Evolutionary conservation across 306 rosid species (phyloP).

Genomic region (Vigna unguiculata): DNA sequence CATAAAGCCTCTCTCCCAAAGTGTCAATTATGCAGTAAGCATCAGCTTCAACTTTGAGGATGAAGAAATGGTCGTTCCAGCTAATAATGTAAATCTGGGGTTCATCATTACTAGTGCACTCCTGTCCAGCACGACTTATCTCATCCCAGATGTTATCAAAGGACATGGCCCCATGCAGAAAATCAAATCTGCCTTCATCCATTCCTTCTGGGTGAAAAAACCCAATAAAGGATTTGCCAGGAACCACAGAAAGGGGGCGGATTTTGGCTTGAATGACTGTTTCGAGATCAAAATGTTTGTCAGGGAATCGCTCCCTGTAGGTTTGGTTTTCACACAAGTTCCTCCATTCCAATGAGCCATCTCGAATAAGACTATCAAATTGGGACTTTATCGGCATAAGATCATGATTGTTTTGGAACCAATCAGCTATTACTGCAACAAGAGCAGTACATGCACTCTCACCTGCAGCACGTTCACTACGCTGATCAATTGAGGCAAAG

Average conservation of each 20-base stretch:
- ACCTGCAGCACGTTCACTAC: slow-evolving; percentile 98
- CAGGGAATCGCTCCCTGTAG: slow-evolving; percentile 85
- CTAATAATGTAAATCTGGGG: slow-evolving; percentile 85
- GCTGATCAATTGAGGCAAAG: slow-evolving; percentile 96
- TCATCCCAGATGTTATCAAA: slow-evolving; percentile 99
- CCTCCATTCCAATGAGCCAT: slow-evolving; percentile 97
- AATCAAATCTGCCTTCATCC: slow-evolving; percentile 90
- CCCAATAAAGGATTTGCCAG: slow-evolving; percentile 83
- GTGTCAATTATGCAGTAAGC: slow-evolving; percentile 94
- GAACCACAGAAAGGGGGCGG: slow-evolving; percentile 83
- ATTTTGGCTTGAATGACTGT: slow-evolving; percentile 93
- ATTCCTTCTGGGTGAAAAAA: slow-evolving; percentile 96
- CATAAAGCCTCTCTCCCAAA: slow-evolving; percentile 94
- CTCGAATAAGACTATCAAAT: slow-evolving; percentile 91
- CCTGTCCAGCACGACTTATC: slow-evolving; percentile 67
- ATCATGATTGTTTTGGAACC: slow-evolving; percentile 83
- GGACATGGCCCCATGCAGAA: slow-evolving; percentile 94
- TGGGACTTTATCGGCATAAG: slow-evolving; percentile 97
- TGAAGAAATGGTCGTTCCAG: slow-evolving; percentile 99
- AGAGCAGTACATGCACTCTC: slow-evolving; percentile 99
- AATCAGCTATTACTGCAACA: slow-evolving; percentile 92
- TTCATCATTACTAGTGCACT: slow-evolving; percentile 57
- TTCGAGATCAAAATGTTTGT: slow-evolving; percentile 97
- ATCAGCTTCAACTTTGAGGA: slow-evolving; percentile 90
- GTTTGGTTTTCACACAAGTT: slow-evolving; percentile 81